A percentile compares a stretch with the other conserved stretches of the same genome.
These are phyloP conservation scores for Penicillium dipodomyicola DNA, from an alignment of 495 filamentous ascomycete species.

Conservation along the genomic window DNA sequence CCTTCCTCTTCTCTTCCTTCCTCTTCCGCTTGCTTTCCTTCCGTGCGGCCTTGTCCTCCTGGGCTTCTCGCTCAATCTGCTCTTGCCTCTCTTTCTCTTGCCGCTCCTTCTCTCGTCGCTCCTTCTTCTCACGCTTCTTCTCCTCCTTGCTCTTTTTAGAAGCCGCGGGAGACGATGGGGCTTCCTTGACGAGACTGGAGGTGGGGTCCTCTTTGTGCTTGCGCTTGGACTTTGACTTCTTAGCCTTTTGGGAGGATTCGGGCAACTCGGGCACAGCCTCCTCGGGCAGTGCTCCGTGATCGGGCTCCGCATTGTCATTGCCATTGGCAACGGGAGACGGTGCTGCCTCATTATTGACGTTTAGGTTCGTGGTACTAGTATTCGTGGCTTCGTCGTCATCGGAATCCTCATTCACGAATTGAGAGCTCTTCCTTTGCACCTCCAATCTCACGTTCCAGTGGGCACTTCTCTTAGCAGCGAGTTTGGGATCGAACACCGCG, in stretches of 20 bases:
- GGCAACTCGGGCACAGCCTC: neutral
- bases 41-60: neutral
- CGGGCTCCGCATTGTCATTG: neutral
- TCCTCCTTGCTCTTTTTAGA: constrained; percentile 10
- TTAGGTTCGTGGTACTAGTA: neutral
- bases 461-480: constrained; percentile 6
- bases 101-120: constrained; percentile 10
- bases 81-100: constrained; percentile 6
- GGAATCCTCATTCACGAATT: constrained; percentile 26
- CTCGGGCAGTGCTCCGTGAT: neutral
- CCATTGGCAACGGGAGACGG: neutral
- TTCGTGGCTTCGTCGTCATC: neutral
- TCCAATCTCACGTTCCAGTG: constrained; percentile 4
- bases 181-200: neutral
- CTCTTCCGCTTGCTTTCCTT: constrained; percentile 4
- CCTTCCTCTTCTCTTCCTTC: constrained; percentile 15
- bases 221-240: constrained; percentile 11
- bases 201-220: neutral
- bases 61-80: neutral
- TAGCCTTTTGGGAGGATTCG: neutral
- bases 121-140: constrained; percentile 15
- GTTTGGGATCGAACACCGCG: constrained; percentile 26
- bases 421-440: constrained; percentile 22
- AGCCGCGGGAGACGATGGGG: neutral
- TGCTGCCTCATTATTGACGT: neutral